Conservation (phyloP, 257 asterid genomes). For the Petunia secreta region DNA sequence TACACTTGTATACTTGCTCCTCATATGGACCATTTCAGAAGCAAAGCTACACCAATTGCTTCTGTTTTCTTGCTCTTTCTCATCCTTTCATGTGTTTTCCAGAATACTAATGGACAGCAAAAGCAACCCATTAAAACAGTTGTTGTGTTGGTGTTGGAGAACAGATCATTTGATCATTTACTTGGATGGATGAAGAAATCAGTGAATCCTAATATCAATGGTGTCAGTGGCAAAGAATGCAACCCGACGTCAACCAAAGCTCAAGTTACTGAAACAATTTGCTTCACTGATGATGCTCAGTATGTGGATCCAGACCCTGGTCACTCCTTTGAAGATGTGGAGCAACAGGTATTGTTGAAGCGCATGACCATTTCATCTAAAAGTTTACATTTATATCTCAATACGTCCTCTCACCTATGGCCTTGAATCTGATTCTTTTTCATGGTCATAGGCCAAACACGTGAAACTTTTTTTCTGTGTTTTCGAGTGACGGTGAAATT, state of each 20-base stretch:
- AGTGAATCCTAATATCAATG: slow-evolving; percentile 62
- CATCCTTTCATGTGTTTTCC: slow-evolving; percentile 36
- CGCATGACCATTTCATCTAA: neutral
- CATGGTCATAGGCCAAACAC: neutral
- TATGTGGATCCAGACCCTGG: slow-evolving; percentile 86
- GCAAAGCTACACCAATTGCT: slow-evolving; percentile 24
- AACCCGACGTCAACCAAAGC: slow-evolving; percentile 48
- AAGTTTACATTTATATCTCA: too few relatives aligned
- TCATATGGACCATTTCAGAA: slow-evolving; percentile 27
- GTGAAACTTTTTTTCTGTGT: neutral
- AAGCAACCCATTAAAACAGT: slow-evolving; percentile 67
- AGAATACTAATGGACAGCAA: slow-evolving; percentile 39
- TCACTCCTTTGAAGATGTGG: slow-evolving; percentile 78
- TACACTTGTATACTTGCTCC: too few relatives aligned
- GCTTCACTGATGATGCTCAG: slow-evolving; percentile 72
- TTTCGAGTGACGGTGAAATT: too few relatives aligned
- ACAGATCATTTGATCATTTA: slow-evolving; percentile 86
- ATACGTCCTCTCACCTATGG: neutral
- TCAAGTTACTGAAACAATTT: slow-evolving; percentile 34
- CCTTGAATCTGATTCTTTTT: neutral
- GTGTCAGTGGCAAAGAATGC: slow-evolving; percentile 77
- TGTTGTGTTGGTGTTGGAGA: slow-evolving; percentile 73
- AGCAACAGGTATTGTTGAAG: slow-evolving; percentile 49
- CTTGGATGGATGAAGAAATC: slow-evolving; percentile 86
- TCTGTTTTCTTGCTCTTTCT: slow-evolving; percentile 37